These are phyloP conservation scores for Buxus sempervirens DNA, from an alignment of 164 flowering plant genomes.

Conservation along the genomic window DNA sequence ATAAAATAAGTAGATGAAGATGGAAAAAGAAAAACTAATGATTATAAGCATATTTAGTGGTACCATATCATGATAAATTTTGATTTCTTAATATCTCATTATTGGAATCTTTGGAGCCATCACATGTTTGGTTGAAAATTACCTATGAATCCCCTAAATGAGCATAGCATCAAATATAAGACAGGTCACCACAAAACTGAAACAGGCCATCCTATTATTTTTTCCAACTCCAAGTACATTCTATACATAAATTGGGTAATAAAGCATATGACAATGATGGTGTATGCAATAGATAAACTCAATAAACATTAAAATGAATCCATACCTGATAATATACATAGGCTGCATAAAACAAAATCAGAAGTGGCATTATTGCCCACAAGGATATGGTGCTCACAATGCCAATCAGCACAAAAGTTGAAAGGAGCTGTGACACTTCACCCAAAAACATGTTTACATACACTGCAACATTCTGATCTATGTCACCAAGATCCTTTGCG, in stretches of 20 bases:
- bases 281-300: neutral
- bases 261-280: neutral
- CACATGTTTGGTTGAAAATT: too few species aligned
- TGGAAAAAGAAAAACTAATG: too few species aligned
- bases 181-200: too few species aligned
- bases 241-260: neutral
- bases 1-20: too few species aligned
- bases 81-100: too few species aligned
- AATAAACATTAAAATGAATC: neutral
- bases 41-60: too few species aligned
- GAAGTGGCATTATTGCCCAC: constrained; percentile 98
- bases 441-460: constrained; percentile 76
- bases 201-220: too few species aligned
- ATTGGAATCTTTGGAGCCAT: too few species aligned
- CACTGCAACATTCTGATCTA: constrained; percentile 83
- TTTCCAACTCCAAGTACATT: too few species aligned
- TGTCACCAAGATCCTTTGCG: constrained; percentile 96
- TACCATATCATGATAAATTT: too few species aligned
- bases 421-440: constrained; percentile 81
- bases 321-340: constrained; percentile 94
- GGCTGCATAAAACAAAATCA: constrained; percentile 83
- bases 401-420: constrained; percentile 92
- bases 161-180: too few species aligned
- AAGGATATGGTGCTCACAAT: constrained; percentile 92
- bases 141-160: too few species aligned